Percentiles rank a stretch among this genome's conserved stretches.
phyloP scores from a whole-genome alignment of 2,329 filamentous ascomycete genomes.

The Calonectria pseudoturangicola region DNA sequence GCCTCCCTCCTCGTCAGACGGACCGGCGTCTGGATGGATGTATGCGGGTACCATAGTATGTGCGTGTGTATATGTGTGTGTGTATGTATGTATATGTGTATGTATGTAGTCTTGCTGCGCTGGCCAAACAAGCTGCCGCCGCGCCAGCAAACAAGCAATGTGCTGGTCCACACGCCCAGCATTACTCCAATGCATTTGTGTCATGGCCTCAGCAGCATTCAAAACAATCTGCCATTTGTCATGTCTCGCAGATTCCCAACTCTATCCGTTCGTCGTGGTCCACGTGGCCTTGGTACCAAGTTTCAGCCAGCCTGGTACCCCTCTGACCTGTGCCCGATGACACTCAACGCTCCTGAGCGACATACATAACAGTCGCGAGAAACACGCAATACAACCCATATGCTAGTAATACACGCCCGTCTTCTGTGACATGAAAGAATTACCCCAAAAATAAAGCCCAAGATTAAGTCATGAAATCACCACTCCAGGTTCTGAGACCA shows the following conservation, averaged over 20 bases:
- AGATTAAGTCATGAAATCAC: conserved; percentile 40
- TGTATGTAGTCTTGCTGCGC: conserved; percentile 27
- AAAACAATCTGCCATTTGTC: conserved; percentile 26
- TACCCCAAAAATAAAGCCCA: conserved; percentile 1
- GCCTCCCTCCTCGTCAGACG: conserved; percentile 7
- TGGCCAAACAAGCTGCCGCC: conserved; percentile 26
- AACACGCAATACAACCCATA: conserved; percentile 1
- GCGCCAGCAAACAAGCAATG: conserved; percentile 19
- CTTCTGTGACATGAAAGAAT: background rate
- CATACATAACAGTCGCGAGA: conserved; percentile 26
- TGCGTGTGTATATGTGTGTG: conserved; percentile 21
- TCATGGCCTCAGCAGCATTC: conserved; percentile 21
- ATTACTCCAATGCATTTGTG: conserved; percentile 20
- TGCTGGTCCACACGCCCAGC: conserved; percentile 16
- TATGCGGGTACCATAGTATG: background rate
- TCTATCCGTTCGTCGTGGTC: conserved; percentile 36
- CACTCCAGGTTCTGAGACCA: conserved; percentile 56
- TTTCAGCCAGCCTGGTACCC: conserved; percentile 10
- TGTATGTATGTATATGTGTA: conserved; percentile 3
- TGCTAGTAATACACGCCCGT: conserved; percentile 22
- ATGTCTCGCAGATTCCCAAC: conserved; percentile 24
- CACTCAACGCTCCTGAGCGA: conserved; percentile 19
- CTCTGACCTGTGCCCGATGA: conserved; percentile 25
- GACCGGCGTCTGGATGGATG: background rate
- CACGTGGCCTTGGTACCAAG: conserved; percentile 35